Conservation (phyloP, 805 yeast genomes). For the Metschnikowia anglica region DNA sequence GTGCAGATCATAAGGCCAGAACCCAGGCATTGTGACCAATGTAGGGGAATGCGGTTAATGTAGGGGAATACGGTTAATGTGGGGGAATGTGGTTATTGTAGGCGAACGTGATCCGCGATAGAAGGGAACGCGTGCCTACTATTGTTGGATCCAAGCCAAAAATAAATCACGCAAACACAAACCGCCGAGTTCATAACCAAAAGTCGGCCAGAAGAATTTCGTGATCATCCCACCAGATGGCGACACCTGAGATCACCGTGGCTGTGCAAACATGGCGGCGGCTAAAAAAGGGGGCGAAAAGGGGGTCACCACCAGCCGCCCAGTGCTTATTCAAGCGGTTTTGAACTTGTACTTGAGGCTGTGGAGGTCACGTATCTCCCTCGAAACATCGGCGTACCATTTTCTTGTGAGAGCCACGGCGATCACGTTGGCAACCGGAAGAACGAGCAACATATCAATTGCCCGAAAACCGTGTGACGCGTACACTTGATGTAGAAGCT, state of each 20-base stretch:
- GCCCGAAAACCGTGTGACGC: neutral
- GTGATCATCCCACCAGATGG: too few species aligned
- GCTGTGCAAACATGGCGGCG: too few species aligned
- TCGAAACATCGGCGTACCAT: slow-evolving; percentile 16
- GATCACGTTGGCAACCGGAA: slow-evolving; percentile 22
- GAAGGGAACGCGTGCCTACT: too few species aligned
- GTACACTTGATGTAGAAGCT: slow-evolving; percentile 13
- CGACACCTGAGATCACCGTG: neutral
- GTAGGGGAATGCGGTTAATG: too few species aligned
- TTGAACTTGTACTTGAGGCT: slow-evolving; percentile 25
- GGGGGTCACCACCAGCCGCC: too few species aligned
- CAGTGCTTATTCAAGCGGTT: slow-evolving; percentile 15
- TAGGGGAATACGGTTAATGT: too few species aligned
- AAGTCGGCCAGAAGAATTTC: neutral
- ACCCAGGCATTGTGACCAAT: too few species aligned
- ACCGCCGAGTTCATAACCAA: neutral
- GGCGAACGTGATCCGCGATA: too few species aligned
- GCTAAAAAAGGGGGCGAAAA: too few species aligned
- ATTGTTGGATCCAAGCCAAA: too few species aligned
- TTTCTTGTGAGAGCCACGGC: slow-evolving; percentile 17
- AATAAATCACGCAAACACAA: neutral
- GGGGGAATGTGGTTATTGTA: too few species aligned
- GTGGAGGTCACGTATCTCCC: slow-evolving; percentile 18
- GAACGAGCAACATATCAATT: slow-evolving; percentile 14
- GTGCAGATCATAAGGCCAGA: too few species aligned